Evolutionary conservation across 805 yeast species (phyloP).

Genomic region (Suhomyces sp.): DNA sequence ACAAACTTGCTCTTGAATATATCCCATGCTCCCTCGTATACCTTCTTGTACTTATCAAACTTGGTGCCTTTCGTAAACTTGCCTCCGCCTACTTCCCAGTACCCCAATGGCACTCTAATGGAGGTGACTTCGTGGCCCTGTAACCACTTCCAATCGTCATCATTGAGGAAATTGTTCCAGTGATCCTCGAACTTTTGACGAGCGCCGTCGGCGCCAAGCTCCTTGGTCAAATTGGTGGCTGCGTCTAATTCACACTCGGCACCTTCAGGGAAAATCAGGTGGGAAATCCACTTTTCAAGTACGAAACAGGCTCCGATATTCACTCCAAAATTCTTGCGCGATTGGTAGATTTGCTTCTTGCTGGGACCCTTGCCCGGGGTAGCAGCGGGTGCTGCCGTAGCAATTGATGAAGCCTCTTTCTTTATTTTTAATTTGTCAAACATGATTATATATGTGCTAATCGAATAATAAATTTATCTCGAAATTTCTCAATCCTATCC

Average conservation of each 20-base stretch:
- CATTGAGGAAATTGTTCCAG: constrained; percentile 61
- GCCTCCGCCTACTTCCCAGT: constrained; percentile 80
- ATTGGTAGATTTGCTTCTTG: constrained; percentile 50
- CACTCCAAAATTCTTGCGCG: constrained; percentile 73
- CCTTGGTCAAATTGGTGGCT: constrained; percentile 45
- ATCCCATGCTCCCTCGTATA: constrained; percentile 73
- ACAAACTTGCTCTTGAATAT: constrained; percentile 51
- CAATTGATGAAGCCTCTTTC: constrained; percentile 20
- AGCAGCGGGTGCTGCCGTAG: constrained; percentile 31
- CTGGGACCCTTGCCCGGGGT: constrained; percentile 35
- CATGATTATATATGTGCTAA: constrained; percentile 13
- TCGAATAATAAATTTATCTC: too few species aligned
- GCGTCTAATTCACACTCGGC: constrained; percentile 75
- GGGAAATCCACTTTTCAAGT: constrained; percentile 76
- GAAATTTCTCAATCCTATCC: too few species aligned
- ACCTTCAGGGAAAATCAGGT: constrained; percentile 54
- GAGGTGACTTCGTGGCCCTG: constrained; percentile 66
- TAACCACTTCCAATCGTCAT: constrained; percentile 80
- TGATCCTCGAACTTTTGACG: constrained; percentile 54
- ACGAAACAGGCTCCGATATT: constrained; percentile 82
- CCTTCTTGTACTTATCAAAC: constrained; percentile 41
- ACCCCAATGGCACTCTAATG: constrained; percentile 85
- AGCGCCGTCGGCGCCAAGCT: constrained; percentile 54
- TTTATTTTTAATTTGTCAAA: constrained; percentile 35
- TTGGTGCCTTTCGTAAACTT: constrained; percentile 56